These are phyloP conservation scores for Centaurea solstitialis DNA, from an alignment of 129 eudicot genomes.

Conservation along the genomic window DNA sequence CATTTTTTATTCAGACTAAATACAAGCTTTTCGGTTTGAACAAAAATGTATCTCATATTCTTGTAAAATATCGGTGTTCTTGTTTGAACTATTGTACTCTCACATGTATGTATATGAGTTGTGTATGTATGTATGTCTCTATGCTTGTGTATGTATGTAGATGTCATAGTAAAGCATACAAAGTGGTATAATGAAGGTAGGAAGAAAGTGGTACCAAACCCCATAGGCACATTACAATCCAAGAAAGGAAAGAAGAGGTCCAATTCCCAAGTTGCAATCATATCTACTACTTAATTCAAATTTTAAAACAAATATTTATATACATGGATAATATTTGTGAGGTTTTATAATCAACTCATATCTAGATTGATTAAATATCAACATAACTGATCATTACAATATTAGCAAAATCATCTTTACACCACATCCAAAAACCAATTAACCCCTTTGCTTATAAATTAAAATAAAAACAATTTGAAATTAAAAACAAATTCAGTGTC, in stretches of 20 bases:
- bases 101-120: neutral
- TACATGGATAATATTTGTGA: neutral
- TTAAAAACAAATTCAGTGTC: neutral
- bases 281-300: neutral
- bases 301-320: neutral
- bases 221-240: conserved; percentile 21
- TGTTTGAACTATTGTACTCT: too few species aligned
- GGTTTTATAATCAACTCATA: neutral
- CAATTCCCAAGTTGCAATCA: conserved; percentile 24
- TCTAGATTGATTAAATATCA: neutral
- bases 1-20: too few species aligned
- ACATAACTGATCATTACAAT: neutral
- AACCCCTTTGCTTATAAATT: neutral
- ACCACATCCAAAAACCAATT: neutral
- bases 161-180: neutral
- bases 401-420: neutral
- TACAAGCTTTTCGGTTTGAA: too few species aligned
- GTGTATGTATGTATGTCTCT: neutral
- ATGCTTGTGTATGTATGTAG: neutral
- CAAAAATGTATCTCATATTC: too few species aligned
- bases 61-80: too few species aligned
- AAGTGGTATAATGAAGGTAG: conserved; percentile 22
- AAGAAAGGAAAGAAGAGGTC: conserved; percentile 9
- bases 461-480: neutral
- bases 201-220: conserved; percentile 28